A percentile compares a stretch with the other conserved stretches of the same genome.
These are phyloP conservation scores for Massariosphaeria phaeospora DNA, from an alignment of 495 filamentous ascomycete genomes.

Conservation along the genomic window DNA sequence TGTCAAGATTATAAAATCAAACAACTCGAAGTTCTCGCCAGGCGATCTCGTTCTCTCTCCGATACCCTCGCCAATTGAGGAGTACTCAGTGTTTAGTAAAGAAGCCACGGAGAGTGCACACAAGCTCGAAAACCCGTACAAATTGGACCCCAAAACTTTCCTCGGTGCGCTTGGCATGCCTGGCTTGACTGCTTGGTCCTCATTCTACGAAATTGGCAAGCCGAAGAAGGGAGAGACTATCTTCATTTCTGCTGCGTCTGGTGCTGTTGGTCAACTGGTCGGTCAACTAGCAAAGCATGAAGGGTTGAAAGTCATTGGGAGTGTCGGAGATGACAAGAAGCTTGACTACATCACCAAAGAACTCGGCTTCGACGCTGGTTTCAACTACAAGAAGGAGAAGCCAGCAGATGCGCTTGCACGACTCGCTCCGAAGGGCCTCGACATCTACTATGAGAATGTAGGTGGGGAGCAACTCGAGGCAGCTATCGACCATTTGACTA, in stretches of 20 bases:
- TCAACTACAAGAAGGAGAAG: conserved; percentile 66
- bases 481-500: conserved; percentile 61
- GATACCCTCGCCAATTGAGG: conserved; percentile 28
- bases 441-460: conserved; percentile 96
- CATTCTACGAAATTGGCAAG: conserved; percentile 74
- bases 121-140: conserved; percentile 54
- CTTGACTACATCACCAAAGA: conserved; percentile 49
- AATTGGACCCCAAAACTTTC: conserved; percentile 59
- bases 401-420: conserved; percentile 63
- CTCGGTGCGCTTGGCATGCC: conserved; percentile 82
- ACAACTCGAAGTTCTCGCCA: conserved; percentile 35
- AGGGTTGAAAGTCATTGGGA: conserved; percentile 76
- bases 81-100: conserved; percentile 36
- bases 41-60: conserved; percentile 35
- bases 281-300: conserved; percentile 84
- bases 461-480: conserved; percentile 85
- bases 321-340: conserved; percentile 54
- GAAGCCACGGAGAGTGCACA: conserved; percentile 13
- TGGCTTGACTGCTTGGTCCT: conserved; percentile 76
- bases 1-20: conserved; percentile 38
- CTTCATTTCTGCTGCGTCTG: conserved; percentile 75
- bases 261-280: conserved; percentile 79
- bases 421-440: conserved; percentile 75
- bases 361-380: conserved; percentile 50
- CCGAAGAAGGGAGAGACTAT: conserved; percentile 87